phyloP scores from a whole-genome alignment of 768 basidiomycete species.

The Crassisporium funariophilum region DNA sequence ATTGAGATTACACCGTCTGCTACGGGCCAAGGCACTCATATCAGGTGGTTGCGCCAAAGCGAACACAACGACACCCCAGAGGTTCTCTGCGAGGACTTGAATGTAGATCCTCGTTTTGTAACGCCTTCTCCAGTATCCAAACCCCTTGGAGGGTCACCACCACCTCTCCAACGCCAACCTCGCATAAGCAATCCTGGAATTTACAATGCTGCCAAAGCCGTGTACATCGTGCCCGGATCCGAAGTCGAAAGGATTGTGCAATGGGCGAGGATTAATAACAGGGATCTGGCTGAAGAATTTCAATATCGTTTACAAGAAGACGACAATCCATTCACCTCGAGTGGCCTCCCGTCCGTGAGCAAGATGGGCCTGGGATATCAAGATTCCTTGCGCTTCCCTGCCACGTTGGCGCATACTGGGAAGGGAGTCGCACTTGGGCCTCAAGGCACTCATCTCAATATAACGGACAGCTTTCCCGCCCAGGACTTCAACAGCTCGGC shows the following conservation, averaged over 20 bases:
- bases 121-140: constrained; percentile 2
- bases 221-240: background rate
- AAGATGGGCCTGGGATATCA: too few species aligned
- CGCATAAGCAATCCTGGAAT: background rate
- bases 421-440: too few species aligned
- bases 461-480: background rate
- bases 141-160: constrained; percentile 1
- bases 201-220: background rate
- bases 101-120: constrained; percentile 7
- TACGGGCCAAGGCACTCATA: constrained; percentile 5
- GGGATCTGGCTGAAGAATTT: background rate
- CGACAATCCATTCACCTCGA: background rate
- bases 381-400: too few species aligned
- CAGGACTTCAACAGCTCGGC: too few species aligned
- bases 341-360: too few species aligned
- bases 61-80: background rate
- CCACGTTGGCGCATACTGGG: too few species aligned
- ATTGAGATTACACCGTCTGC: constrained; percentile 6
- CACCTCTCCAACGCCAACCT: background rate
- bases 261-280: background rate
- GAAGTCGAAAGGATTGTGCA: background rate
- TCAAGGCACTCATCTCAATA: background rate
- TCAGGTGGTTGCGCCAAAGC: constrained; percentile 2
- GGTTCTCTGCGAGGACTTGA: background rate
- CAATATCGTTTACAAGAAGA: background rate